Evolutionary conservation across 139 green algal species (phyloP).

Genomic region (Diplosphaera chodatii): DNA sequence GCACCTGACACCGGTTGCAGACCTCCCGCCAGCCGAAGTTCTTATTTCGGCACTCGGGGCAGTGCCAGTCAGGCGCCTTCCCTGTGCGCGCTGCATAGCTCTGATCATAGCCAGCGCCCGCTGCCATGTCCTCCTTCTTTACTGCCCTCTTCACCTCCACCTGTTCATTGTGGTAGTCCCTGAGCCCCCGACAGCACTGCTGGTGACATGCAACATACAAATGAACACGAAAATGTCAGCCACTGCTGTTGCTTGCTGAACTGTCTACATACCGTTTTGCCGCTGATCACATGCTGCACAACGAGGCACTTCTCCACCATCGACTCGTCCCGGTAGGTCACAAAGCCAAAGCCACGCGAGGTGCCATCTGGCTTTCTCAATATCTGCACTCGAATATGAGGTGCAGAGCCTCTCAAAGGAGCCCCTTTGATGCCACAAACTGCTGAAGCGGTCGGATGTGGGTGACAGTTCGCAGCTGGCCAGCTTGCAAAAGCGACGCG

Average conservation of each 20-base stretch:
- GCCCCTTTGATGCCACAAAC: too few species aligned
- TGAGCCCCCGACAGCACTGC: too few species aligned
- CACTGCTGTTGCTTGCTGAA: too few species aligned
- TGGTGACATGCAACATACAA: too few species aligned
- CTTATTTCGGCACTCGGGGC: constrained; percentile 33
- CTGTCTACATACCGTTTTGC: constrained; percentile 27
- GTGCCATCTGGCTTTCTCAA: constrained; percentile 60
- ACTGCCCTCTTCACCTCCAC: constrained; percentile 74
- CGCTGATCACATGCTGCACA: constrained; percentile 32
- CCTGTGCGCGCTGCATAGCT: neutral
- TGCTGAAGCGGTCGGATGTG: too few species aligned
- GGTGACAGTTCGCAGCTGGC: too few species aligned
- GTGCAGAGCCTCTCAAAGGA: too few species aligned
- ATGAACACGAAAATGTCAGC: too few species aligned
- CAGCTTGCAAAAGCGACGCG: neutral
- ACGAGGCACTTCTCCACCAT: constrained; percentile 70
- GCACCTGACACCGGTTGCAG: constrained; percentile 36
- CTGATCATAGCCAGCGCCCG: neutral
- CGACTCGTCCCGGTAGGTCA: constrained; percentile 73
- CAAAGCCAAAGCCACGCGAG: constrained; percentile 76
- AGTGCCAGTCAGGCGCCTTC: constrained; percentile 41
- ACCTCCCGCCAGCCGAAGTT: constrained; percentile 43
- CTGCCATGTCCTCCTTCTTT: constrained; percentile 46
- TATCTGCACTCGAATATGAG: constrained; percentile 40
- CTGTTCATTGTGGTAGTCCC: neutral